Base-by-base conservation (phyloP, 2,329 filamentous ascomycete genomes). In the Cyphellophora europaea region DNA sequence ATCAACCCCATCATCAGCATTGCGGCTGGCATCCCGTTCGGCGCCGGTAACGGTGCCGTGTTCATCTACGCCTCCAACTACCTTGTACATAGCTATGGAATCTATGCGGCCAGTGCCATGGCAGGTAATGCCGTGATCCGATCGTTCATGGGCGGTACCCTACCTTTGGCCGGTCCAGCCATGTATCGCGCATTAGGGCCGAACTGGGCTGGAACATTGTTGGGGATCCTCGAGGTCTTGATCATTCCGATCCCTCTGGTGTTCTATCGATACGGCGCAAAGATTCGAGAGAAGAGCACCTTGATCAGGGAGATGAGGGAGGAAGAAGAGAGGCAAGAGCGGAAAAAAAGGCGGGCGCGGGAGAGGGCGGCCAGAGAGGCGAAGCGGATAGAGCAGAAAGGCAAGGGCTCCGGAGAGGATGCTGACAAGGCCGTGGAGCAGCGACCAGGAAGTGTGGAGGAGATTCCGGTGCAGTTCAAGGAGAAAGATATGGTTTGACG, bases 1-100 rank as follows among this genome's bases (percentile, higher is more conserved):
- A 84, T 93, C 19, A 87, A 85, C 54, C 93, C 83, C 80, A 77
- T 86, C n/a, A 67, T 76, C 13, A 81, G 84, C 1, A 79, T 93
- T 32, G 63, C 83, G 0, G 84, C 84, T 1, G 84, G 85, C 1
- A 71, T 93, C 5, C 81, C 80, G 0, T 93, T 91, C 48, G 84
- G 84, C 6, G 68, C 72, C 0, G 85, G 85, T 0, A 91, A 89
- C 49, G 78, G 74, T 6, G 69, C 77, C 3, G 76, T 83, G 23
- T 93, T 93, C 61, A 88, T 93, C 51, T 91, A 93, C 51, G 74
- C 79, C 35, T 52, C 60, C 44, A 62, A 57, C 41, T 65, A 64
- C 36, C 48, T 65, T 19, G 59, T 62, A 32, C 61, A 65, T 36
- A 52, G 59, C 6, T 65, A 63, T 40, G 56, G 58, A 6, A 61